Evolutionary conservation across 306 rosid species (phyloP).

Genomic region (Sphenostylis stenocarpa): DNA sequence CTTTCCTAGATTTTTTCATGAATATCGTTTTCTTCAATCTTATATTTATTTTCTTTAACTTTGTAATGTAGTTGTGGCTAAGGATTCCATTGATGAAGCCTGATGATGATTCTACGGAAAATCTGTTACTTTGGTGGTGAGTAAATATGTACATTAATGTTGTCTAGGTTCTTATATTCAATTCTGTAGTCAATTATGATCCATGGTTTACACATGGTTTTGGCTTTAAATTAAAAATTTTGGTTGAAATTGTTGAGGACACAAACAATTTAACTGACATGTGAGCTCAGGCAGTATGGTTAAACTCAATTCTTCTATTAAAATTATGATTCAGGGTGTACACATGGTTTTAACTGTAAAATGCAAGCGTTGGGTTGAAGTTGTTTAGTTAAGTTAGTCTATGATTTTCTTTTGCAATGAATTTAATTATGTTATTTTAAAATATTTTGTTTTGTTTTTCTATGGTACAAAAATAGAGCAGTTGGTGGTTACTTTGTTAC

Average conservation of each 20-base stretch:
- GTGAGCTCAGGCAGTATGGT: background rate
- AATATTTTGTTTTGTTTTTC: background rate
- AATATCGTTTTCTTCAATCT: slow-evolving; percentile 16
- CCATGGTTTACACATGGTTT: background rate
- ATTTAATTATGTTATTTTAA: background rate
- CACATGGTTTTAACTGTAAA: background rate
- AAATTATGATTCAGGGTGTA: background rate
- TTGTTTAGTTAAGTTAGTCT: background rate
- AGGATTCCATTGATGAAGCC: slow-evolving; percentile 74
- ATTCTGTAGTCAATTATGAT: background rate
- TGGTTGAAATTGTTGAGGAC: background rate
- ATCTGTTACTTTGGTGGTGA: slow-evolving; percentile 59
- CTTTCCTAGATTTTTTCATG: background rate
- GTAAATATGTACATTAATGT: slow-evolving; percentile 38
- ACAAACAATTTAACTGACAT: background rate
- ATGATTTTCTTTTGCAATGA: background rate
- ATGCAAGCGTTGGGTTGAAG: background rate
- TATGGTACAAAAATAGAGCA: background rate
- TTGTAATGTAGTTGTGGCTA: slow-evolving; percentile 74
- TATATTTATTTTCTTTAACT: slow-evolving; percentile 11
- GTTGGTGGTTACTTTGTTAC: background rate
- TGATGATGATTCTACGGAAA: slow-evolving; percentile 58
- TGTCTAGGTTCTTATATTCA: background rate
- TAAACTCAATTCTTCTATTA: no score
- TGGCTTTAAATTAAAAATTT: no score